Evolutionary conservation across 2,329 filamentous ascomycete species (phyloP), one percentile per base, ranked within the genome.

Genomic region (Pestalotiopsis sp.): DNA sequence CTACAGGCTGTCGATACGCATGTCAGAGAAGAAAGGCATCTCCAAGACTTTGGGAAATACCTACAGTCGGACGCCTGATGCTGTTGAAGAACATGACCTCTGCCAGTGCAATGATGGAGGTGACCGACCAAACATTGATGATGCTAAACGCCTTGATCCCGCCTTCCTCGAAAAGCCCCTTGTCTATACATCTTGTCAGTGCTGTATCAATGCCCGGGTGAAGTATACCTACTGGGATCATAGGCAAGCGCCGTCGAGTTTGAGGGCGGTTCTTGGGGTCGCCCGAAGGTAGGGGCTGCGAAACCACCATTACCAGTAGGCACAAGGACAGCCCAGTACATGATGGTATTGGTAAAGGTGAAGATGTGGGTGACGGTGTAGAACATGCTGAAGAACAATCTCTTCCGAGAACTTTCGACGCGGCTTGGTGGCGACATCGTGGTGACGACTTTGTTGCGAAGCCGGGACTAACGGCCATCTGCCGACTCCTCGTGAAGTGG

Each of bases 51-150:
- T 62, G 25, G 14, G 14, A 38, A 39, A 11, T n/a, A 76, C 83
- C 75, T 74, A 87, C 86, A 62, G 79, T 80, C 65, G 82, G 85
- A 65, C 84, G 82, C 72, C 84, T 84, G 78, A 87, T 86, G 74
- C 84, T 87, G 76, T 88, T 88, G 78, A 88, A 79, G 68, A 81
- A 78, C 41, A 84, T 68, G 0, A 84, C 80, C 78, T 88, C 86
- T 39, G 83, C 68, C 9, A 82, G 70, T 71, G 83, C 84, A 69
- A 86, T 77, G 39, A 81, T 63, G 4, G 84, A 80, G 2, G 81
- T 81, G 67, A 84, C 75, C 9, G 75, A 79, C 73, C 83, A 85
- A 58, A 87, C 70, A 64, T 84, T 86, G 73, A 86, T 72, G 61
- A 86, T 78, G 69, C 80, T 79, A 72, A 84, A 87, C 2, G 80